phyloP scores from a whole-genome alignment of 169 alveolate genomes.

The Eimeria maxima region DNA sequence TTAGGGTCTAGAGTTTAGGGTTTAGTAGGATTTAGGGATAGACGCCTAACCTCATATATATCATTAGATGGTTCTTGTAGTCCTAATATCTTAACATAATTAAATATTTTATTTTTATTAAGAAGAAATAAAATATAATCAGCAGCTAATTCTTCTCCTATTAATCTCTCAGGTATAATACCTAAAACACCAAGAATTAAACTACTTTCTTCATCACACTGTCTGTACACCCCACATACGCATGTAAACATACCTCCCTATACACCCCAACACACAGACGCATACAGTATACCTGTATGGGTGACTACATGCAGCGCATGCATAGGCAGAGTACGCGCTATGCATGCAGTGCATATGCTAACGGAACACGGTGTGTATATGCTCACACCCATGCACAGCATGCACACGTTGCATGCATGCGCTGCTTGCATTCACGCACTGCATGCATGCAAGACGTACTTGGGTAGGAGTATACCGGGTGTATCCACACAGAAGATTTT shows the following conservation, averaged over 20 bases:
- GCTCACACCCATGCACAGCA: not conserved
- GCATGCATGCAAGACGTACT: constrained; percentile 8
- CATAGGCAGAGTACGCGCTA: too few species aligned
- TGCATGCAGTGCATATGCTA: too few species aligned
- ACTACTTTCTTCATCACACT: constrained; percentile 88
- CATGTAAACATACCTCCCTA: not conserved
- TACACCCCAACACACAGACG: not conserved
- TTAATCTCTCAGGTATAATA: constrained; percentile 90
- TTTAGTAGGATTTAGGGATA: not conserved
- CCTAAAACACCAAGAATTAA: constrained; percentile 91
- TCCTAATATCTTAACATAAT: constrained; percentile 87
- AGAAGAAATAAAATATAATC: constrained; percentile 88
- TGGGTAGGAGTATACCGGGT: constrained; percentile 93
- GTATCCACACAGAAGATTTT: constrained; percentile 89
- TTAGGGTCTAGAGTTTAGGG: not conserved
- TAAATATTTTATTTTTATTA: constrained; percentile 86
- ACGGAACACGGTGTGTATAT: not conserved
- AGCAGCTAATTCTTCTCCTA: constrained; percentile 88
- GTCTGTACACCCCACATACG: not conserved
- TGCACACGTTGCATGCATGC: not conserved
- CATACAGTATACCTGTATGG: not conserved
- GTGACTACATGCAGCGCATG: too few species aligned
- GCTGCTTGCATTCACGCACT: too few species aligned
- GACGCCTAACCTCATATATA: constrained; percentile 76
- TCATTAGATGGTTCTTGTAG: constrained; percentile 90